Conservation (phyloP, 768 basidiomycete genomes). For the Russula vinacea region DNA sequence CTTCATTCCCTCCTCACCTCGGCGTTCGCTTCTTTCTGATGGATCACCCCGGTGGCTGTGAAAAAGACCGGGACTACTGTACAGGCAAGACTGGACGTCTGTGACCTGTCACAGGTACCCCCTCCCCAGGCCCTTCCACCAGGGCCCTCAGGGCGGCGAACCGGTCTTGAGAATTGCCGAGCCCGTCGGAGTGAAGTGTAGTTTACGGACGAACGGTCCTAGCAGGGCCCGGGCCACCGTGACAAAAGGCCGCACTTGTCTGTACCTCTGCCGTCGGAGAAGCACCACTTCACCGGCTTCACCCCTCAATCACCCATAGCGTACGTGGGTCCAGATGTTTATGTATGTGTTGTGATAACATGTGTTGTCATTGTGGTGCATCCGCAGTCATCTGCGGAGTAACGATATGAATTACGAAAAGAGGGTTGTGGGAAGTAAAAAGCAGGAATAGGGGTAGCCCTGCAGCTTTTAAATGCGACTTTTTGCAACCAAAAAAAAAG, state of each 20-base stretch:
- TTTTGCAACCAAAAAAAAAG: constrained; percentile 11
- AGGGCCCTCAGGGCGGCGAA: background rate
- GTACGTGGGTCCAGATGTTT: background rate
- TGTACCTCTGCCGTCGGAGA: background rate
- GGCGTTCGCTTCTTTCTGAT: background rate
- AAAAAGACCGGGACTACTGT: too few species aligned
- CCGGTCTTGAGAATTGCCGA: background rate
- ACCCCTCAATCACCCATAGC: background rate
- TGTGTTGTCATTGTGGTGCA: constrained; percentile 2
- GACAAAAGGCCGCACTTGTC: too few species aligned
- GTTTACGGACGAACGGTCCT: background rate
- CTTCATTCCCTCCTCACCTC: background rate
- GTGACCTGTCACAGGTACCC: too few species aligned
- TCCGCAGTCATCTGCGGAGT: background rate
- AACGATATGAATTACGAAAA: background rate
- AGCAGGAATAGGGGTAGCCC: background rate
- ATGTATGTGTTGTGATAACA: background rate
- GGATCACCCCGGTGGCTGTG: too few species aligned
- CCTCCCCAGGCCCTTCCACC: background rate
- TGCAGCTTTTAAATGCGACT: background rate
- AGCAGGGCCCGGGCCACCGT: background rate
- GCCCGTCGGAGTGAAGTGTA: background rate
- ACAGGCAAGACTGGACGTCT: too few species aligned
- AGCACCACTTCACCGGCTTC: too few species aligned
- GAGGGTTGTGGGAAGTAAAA: background rate